Conservation (phyloP, 306 rosid species). For the Acacia acuminata region DNA sequence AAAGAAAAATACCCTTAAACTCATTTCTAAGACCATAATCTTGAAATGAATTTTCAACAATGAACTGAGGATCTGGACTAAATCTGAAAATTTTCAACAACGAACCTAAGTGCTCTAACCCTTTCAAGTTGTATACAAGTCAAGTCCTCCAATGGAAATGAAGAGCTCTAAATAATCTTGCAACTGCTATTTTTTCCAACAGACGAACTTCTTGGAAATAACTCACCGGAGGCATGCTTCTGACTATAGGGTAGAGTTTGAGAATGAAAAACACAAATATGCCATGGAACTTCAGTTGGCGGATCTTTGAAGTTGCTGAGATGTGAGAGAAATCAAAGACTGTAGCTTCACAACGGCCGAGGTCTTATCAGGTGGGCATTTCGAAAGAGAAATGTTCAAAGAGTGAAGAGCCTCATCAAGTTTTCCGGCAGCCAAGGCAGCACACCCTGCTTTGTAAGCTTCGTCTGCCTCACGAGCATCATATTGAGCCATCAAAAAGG, state of each 20-base stretch:
- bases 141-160: not conserved
- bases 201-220: not conserved
- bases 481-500: conserved; percentile 28
- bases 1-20: not conserved
- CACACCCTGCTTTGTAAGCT: conserved; percentile 83
- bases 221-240: not conserved
- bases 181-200: not conserved
- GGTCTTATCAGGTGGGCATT: conserved; percentile 72
- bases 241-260: not conserved
- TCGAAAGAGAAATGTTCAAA: conserved; percentile 62
- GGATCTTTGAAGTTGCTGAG: conserved; percentile 63
- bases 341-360: conserved; percentile 68
- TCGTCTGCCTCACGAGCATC: conserved; percentile 76
- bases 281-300: conserved; percentile 25
- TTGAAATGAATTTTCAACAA: too few relatives aligned
- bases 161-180: not conserved
- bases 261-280: not conserved
- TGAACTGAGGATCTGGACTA: not conserved
- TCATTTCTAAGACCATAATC: not conserved
- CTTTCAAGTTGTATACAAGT: not conserved
- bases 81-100: not conserved
- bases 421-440: conserved; percentile 79
- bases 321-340: conserved; percentile 72
- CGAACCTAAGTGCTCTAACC: not conserved
- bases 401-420: conserved; percentile 70